A percentile compares a stretch with the other conserved stretches of the same genome.
These are phyloP conservation scores for Puccinia horiana DNA, from an alignment of 1,284 basidiomycete genomes.

Conservation along the genomic window DNA sequence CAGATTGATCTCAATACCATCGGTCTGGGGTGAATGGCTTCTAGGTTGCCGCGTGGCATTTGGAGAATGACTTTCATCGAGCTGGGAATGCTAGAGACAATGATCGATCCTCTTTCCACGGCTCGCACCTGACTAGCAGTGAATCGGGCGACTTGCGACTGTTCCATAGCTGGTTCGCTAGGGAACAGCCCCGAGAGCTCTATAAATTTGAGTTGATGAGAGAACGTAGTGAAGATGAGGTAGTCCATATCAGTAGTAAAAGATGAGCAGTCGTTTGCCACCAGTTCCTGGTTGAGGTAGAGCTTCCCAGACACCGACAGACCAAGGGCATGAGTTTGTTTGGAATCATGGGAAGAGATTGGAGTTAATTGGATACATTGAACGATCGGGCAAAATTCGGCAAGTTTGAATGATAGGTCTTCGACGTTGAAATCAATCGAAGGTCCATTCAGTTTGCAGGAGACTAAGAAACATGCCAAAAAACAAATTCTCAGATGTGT, in stretches of 20 bases:
- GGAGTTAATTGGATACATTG: constrained; percentile 54
- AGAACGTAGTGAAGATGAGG: constrained; percentile 79
- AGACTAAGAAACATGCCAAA: constrained; percentile 19
- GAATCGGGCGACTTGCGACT: neutral
- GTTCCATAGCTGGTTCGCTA: neutral
- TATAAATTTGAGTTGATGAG: constrained; percentile 78
- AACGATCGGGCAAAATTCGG: constrained; percentile 65
- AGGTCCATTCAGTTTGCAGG: constrained; percentile 50
- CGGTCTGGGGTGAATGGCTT: constrained; percentile 89
- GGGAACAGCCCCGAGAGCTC: constrained; percentile 62
- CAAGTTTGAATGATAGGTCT: constrained; percentile 62
- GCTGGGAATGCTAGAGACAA: constrained; percentile 80
- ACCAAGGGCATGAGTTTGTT: constrained; percentile 51
- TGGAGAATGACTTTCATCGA: constrained; percentile 88
- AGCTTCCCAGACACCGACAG: constrained; percentile 33
- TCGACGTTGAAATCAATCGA: constrained; percentile 50
- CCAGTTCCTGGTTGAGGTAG: constrained; percentile 42
- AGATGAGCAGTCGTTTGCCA: constrained; percentile 72
- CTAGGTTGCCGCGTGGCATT: constrained; percentile 96
- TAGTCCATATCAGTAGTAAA: constrained; percentile 78
- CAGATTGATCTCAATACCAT: constrained; percentile 79
- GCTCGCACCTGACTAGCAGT: constrained; percentile 62
- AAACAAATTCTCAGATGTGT: neutral
- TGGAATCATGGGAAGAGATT: constrained; percentile 57
- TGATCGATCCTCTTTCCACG: constrained; percentile 80